phyloP scores from a whole-genome alignment of 179 eudicot genomes.

The Monotropa hypopitys region DNA sequence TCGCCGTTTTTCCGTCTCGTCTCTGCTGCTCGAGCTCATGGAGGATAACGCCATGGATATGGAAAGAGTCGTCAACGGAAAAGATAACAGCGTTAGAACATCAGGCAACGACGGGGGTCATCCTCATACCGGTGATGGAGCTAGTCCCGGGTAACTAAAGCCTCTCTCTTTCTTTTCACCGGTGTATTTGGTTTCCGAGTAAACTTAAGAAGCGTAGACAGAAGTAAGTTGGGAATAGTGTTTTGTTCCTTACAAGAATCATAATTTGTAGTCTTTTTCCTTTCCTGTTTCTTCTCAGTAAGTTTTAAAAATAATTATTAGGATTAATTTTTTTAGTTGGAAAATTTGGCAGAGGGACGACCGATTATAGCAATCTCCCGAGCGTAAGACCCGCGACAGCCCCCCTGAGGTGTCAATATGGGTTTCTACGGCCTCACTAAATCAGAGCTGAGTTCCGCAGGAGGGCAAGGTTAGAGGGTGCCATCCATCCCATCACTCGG shows the following conservation, averaged over 20 bases:
- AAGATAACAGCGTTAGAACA: constrained; percentile 20
- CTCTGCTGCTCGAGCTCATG: background rate
- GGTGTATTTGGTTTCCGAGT: constrained; percentile 1
- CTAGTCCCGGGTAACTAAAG: constrained; percentile 46
- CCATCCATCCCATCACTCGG: too few relatives aligned
- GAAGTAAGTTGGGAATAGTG: background rate
- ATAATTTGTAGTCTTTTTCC: background rate
- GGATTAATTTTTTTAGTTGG: background rate
- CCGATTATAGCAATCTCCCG: too few relatives aligned
- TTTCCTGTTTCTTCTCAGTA: background rate
- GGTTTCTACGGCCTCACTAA: too few relatives aligned
- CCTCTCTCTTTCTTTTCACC: background rate
- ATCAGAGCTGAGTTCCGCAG: too few relatives aligned
- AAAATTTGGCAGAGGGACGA: too few relatives aligned
- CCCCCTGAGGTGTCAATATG: too few relatives aligned
- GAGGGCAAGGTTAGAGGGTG: too few relatives aligned
- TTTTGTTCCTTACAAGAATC: background rate
- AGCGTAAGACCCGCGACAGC: too few relatives aligned
- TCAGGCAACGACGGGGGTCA: constrained; percentile 22
- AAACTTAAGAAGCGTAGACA: background rate
- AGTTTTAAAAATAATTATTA: background rate
- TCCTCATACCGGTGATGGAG: constrained; percentile 53
- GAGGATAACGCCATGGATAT: background rate
- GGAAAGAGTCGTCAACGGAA: constrained; percentile 13
- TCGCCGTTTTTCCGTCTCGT: background rate